Evolutionary conservation across 257 asterid genomes (phyloP), one percentile per base, ranked within the genome.

Genomic region (Knoxia roxburghii): DNA sequence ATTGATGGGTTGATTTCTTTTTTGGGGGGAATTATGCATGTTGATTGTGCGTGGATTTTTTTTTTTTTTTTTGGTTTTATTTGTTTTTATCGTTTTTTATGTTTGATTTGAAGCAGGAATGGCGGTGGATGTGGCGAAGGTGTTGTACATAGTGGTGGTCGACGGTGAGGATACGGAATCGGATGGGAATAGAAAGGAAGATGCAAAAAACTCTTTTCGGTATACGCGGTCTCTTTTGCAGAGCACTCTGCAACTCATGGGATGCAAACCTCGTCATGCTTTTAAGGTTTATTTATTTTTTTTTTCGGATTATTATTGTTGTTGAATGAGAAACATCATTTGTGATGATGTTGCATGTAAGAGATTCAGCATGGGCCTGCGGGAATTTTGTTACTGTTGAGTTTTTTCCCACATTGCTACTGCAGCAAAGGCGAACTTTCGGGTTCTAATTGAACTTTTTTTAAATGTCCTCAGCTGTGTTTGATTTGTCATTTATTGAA

Each of bases 201-300:
- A 64, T 63, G 77, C 70, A 43, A 83, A 77, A 52, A 82, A 69
- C 43, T 86, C 96, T 64, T 87, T 87, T 73, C 88, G 98, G 68
- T 94, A 94, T 78, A 94, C 98, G 78, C 96, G 98, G 61, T 85
- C 99, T 12, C 88, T 91, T 53, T 79, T 94, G 67, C 96, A 90
- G 88, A 88, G 91, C 67, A 85, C 98, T 79, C 83, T 94, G 76
- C 99, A 94, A 43, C 95, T 94, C 72, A 94, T 94, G 93, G 99
- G 99, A 32, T 94, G 99, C 81, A 94, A 94, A 77, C 81, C 99
- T 79, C 87, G 97, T 46, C 99, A 94, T 71, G 96, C 98, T 58
- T 90, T 94, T 72, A 94, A 94, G 99, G 99, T 94, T 33, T 53
- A 23, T 7, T 37, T 9, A 9, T 37, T 37, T 24, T 35, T 49